Evolutionary conservation across 2,329 filamentous ascomycete genomes (phyloP).

Genomic region (Dactylellina parvicollis): DNA sequence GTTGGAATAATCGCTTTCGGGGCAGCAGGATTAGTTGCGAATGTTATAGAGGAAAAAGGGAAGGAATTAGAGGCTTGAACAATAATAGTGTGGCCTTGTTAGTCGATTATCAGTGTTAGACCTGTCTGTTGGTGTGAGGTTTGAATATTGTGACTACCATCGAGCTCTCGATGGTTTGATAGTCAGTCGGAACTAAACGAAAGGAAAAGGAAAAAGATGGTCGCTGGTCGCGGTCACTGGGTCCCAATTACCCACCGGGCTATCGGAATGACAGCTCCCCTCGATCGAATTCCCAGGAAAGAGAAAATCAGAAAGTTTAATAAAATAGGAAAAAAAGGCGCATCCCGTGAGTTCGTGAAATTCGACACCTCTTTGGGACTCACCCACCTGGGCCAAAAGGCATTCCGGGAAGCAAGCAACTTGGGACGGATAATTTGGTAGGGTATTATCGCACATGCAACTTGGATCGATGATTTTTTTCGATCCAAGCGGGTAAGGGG

Average conservation of each 20-base stretch:
- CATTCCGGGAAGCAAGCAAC: not conserved
- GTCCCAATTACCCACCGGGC: not conserved
- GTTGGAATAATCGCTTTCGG: too few species aligned
- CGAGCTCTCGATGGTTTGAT: not conserved
- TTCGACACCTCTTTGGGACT: not conserved
- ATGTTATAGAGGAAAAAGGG: too few species aligned
- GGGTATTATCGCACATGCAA: not conserved
- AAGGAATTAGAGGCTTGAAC: too few species aligned
- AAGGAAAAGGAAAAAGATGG: not conserved
- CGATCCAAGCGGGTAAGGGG: not conserved
- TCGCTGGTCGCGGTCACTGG: not conserved
- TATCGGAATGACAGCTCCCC: not conserved
- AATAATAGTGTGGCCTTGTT: too few species aligned
- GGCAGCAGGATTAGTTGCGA: too few species aligned
- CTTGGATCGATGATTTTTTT: not conserved
- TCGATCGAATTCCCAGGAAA: not conserved
- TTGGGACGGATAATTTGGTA: not conserved
- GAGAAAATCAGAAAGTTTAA: not conserved
- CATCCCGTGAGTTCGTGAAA: constrained; percentile 41
- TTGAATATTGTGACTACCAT: too few species aligned
- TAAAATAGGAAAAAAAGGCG: constrained; percentile 7
- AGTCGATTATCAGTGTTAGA: too few species aligned
- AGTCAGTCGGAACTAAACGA: constrained; percentile 2
- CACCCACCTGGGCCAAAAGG: not conserved
- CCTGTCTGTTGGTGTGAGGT: too few species aligned